phyloP scores from a whole-genome alignment of 2,329 filamentous ascomycete species.

The Chalaropsis ovoidea region DNA sequence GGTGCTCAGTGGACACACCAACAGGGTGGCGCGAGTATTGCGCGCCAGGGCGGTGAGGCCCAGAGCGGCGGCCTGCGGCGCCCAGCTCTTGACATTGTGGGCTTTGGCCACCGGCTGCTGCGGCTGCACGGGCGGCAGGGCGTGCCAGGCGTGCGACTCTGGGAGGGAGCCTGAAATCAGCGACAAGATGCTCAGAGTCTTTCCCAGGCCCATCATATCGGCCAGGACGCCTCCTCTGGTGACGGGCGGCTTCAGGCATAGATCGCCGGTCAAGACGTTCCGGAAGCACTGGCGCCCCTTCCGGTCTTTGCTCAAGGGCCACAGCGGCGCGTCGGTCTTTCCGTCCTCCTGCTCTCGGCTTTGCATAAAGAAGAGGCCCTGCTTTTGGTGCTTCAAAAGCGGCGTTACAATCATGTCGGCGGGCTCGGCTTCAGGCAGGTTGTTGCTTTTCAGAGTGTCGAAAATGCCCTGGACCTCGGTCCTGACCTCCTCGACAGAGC shows the following conservation, averaged over 20 bases:
- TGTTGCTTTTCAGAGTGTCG: conserved; percentile 68
- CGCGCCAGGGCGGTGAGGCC: conserved; percentile 44
- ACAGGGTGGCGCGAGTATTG: conserved; percentile 70
- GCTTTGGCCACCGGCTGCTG: conserved; percentile 35
- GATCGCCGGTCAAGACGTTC: conserved; percentile 75
- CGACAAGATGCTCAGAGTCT: conserved; percentile 75
- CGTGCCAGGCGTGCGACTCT: conserved; percentile 53
- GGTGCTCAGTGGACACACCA: conserved; percentile 83
- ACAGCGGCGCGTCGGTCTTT: conserved; percentile 60
- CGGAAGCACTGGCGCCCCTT: conserved; percentile 40
- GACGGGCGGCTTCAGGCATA: conserved; percentile 48
- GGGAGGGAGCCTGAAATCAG: conserved; percentile 57
- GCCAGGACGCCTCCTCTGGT: conserved; percentile 65
- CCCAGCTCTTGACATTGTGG: conserved; percentile 31
- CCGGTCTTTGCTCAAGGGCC: conserved; percentile 49
- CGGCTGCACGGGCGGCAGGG: conserved; percentile 43
- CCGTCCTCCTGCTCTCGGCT: conserved; percentile 59
- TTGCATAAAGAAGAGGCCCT: conserved; percentile 79
- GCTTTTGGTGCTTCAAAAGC: conserved; percentile 77
- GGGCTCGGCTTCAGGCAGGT: conserved; percentile 64
- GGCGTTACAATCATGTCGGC: conserved; percentile 51
- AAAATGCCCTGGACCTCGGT: conserved; percentile 80
- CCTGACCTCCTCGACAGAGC: conserved; percentile 77
- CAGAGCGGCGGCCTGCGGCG: conserved; percentile 32
- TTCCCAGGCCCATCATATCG: conserved; percentile 84